phyloP scores from a whole-genome alignment of 2,329 filamentous ascomycete genomes.

The Sarocladium oryzae region DNA sequence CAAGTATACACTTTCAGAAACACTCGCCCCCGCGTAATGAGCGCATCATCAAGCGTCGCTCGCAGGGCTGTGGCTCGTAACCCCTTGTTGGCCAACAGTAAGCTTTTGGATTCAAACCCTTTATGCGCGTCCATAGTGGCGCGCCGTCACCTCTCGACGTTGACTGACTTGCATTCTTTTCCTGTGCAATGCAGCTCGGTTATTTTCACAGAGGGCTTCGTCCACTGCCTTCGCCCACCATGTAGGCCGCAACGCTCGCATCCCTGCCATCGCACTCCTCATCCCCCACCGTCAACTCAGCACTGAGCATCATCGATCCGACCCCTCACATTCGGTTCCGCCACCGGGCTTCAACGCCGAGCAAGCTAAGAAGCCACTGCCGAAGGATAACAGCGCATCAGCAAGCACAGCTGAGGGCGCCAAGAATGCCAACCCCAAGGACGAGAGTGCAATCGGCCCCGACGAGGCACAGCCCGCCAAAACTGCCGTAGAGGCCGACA shows the following conservation, averaged over 20 bases:
- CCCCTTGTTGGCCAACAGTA: conserved; percentile 44
- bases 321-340: conserved; percentile 52
- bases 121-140: not conserved
- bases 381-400: conserved; percentile 42
- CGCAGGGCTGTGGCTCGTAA: conserved; percentile 47
- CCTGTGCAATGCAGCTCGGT: conserved; percentile 28
- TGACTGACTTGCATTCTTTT: not conserved
- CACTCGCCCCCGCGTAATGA: conserved; percentile 34
- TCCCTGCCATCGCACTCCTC: conserved; percentile 49
- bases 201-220: conserved; percentile 39
- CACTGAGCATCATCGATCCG: conserved; percentile 52
- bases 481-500: conserved; percentile 33
- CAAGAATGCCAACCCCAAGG: conserved; percentile 22
- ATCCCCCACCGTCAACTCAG: conserved; percentile 50
- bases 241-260: conserved; percentile 36
- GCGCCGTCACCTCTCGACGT: not conserved
- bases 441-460: conserved; percentile 23
- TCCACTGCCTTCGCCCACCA: conserved; percentile 41
- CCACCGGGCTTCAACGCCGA: conserved; percentile 81
- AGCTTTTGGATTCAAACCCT: conserved; percentile 18
- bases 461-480: conserved; percentile 19
- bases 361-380: conserved; percentile 77
- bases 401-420: conserved; percentile 29
- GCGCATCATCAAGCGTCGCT: conserved; percentile 49
- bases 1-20: not conserved